A percentile compares a stretch with the other conserved stretches of the same genome.
phyloP scores from a whole-genome alignment of 2,329 filamentous ascomycete genomes.

The Zopfia rhizophila region DNA sequence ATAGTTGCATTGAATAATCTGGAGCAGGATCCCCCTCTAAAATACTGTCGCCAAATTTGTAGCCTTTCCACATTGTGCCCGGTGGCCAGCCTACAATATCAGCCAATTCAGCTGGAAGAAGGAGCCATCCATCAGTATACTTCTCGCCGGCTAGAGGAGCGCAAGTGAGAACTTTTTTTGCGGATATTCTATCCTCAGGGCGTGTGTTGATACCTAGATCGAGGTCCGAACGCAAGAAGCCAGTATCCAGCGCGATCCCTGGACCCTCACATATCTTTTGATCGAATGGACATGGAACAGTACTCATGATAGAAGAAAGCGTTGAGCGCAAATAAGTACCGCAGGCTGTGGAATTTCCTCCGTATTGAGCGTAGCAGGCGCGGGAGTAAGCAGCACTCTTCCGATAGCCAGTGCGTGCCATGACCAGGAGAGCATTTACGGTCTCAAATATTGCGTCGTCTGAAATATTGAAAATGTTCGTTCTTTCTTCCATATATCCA shows the following conservation, averaged over 20 bases:
- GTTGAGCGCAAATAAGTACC: conserved; percentile 7
- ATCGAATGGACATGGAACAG: conserved; percentile 19
- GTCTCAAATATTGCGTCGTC: conserved; percentile 8
- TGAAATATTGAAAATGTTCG: background rate
- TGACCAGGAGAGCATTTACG: conserved; percentile 15
- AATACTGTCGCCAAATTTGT: conserved; percentile 11
- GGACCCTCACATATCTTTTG: conserved; percentile 21
- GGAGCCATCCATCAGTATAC: conserved; percentile 19
- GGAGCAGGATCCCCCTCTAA: too few relatives aligned
- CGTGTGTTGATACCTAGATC: conserved; percentile 25
- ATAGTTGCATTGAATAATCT: too few relatives aligned
- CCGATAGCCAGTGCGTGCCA: conserved; percentile 16
- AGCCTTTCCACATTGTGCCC: too few relatives aligned
- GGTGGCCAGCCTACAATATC: too few relatives aligned
- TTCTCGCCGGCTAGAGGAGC: conserved; percentile 16
- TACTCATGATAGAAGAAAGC: conserved; percentile 11
- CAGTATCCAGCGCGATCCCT: conserved; percentile 19
- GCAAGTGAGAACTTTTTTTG: conserved; percentile 19
- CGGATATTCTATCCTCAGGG: conserved; percentile 13
- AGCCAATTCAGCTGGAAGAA: too few relatives aligned
- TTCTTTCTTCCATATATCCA: conserved; percentile 21
- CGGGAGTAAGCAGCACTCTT: conserved; percentile 17
- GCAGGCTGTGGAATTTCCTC: conserved; percentile 16
- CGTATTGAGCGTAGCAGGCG: conserved; percentile 16
- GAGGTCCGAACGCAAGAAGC: conserved; percentile 13